Base-by-base conservation (phyloP, 1,284 basidiomycete genomes). In the Ceratobasidium sp. region DNA sequence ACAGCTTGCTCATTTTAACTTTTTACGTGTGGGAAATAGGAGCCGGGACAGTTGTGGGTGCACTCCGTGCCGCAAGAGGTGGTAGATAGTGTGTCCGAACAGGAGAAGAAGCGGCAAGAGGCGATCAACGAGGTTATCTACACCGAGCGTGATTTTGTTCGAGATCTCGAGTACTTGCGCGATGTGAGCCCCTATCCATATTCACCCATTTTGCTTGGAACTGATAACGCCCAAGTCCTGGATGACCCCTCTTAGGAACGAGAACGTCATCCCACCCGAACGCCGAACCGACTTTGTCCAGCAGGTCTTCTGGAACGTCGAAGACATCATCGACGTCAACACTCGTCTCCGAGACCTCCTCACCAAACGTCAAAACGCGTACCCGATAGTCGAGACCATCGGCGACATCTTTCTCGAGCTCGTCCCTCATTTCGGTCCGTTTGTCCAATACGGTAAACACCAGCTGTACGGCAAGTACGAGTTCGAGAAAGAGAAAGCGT, bases 121-220 rank as follows among this genome's bases (percentile, higher is more conserved):
- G 96, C 96, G 46, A 99, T 99, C 87, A 99, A 99, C 84, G 98
- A 99, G 87, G 95, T 98, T 80, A 97, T 99, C 76, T 98, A 98
- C 84, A 99, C 98, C 20, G 98, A 99, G 84, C 91, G 96, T 23
- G 97, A 99, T 86, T 99, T 99, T 85, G 97, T 99, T 57, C 90
- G 95, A 75, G 97, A 98, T 85, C 92, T 99, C 90, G 98, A 99
- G 85, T 99, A 99, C 84, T 89, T 99, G 57, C 93, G 97, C 79
- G 97, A 99, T 84, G 94, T 96, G 82, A 33, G 61, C 38, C 26
- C 6, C 38, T 20, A 33, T 38, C 23, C 10, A 71, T 81, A 94
- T 33, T 33, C 33, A 3, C 40, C 2, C 12, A 33, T 7, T 7
- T 42, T 4, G 4, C 33, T 33, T 1, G 4, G 33, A 33, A 33